These are phyloP conservation scores for Dendrothele bispora DNA, from an alignment of 768 basidiomycete species.

Conservation along the genomic window DNA sequence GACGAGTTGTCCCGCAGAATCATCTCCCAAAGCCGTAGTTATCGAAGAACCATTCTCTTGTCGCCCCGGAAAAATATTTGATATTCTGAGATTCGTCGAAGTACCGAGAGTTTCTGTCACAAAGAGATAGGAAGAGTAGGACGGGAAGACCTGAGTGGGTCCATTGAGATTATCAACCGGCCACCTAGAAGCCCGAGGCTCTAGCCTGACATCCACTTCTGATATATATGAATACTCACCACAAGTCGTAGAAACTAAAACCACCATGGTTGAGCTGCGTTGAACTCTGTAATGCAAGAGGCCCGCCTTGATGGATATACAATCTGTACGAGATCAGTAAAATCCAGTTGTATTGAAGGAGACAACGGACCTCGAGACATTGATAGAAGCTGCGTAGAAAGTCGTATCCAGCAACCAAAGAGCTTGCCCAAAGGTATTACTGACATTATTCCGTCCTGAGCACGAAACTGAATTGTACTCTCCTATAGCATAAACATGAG, in stretches of 20 bases:
- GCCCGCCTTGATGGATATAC: constrained; percentile 57
- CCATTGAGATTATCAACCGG: constrained; percentile 48
- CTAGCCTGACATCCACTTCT: too few relatives aligned
- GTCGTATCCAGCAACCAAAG: constrained; percentile 52
- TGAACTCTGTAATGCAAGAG: constrained; percentile 48
- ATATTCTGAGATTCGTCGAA: constrained; percentile 42
- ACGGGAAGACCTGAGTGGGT: constrained; percentile 50
- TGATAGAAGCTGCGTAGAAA: constrained; percentile 48
- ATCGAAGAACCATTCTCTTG: constrained; percentile 53
- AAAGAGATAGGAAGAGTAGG: constrained; percentile 54
- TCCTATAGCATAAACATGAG: constrained; percentile 25
- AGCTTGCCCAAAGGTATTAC: constrained; percentile 56
- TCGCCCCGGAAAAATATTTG: constrained; percentile 52
- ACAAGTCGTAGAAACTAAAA: constrained; percentile 43
- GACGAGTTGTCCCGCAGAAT: constrained; percentile 47
- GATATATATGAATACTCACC: constrained; percentile 28
- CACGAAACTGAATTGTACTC: constrained; percentile 60
- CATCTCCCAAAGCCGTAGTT: constrained; percentile 49
- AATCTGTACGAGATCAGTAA: constrained; percentile 27
- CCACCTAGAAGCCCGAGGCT: constrained; percentile 31
- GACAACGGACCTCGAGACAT: constrained; percentile 42
- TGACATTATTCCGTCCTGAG: constrained; percentile 47
- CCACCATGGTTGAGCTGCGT: constrained; percentile 52
- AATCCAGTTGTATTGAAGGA: not conserved
- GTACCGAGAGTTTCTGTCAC: constrained; percentile 46